A percentile compares a stretch with the other conserved stretches of the same genome.
Conservation (phyloP, 1,139 yeast species). For the Blastobotrys capitulatus region DNA sequence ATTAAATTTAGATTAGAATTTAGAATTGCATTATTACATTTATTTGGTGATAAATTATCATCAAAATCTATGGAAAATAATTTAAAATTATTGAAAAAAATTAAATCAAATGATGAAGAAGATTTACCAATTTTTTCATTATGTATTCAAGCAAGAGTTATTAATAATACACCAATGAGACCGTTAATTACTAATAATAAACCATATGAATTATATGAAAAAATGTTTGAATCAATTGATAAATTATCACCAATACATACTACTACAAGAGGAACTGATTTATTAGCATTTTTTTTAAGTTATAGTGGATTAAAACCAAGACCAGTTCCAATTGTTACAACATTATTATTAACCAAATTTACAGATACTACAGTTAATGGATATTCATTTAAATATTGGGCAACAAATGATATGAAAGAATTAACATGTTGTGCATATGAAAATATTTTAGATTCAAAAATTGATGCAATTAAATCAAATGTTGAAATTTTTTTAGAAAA, state of each 20-base stretch:
- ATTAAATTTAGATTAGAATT: slow-evolving; percentile 19
- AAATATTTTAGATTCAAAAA: slow-evolving; percentile 14
- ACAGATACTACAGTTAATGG: slow-evolving; percentile 18
- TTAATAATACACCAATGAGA: slow-evolving; percentile 29
- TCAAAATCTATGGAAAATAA: slow-evolving; percentile 8
- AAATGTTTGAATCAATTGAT: slow-evolving; percentile 21
- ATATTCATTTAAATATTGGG: slow-evolving; percentile 27
- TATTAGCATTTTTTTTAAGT: slow-evolving; percentile 29
- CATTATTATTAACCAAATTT: slow-evolving; percentile 25
- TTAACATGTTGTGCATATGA: slow-evolving; percentile 22
- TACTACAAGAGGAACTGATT: slow-evolving; percentile 25
- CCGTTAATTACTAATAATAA: slow-evolving; percentile 20
- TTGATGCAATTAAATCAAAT: slow-evolving; percentile 12
- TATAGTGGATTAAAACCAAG: slow-evolving; percentile 22
- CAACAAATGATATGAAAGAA: slow-evolving; percentile 30
- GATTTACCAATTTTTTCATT: slow-evolving; percentile 17
- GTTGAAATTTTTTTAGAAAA: slow-evolving; percentile 25
- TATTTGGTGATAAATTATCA: slow-evolving; percentile 20
- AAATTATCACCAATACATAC: slow-evolving; percentile 16
- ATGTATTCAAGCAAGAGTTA: slow-evolving; percentile 29
- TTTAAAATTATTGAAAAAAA: slow-evolving; percentile 2
- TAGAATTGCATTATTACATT: slow-evolving; percentile 20
- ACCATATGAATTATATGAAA: slow-evolving; percentile 21
- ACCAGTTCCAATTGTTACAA: slow-evolving; percentile 29
- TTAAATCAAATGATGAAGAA: background rate